These are phyloP conservation scores for Decorospora gaudefroyi DNA, from an alignment of 2,329 filamentous ascomycete species.

Conservation along the genomic window DNA sequence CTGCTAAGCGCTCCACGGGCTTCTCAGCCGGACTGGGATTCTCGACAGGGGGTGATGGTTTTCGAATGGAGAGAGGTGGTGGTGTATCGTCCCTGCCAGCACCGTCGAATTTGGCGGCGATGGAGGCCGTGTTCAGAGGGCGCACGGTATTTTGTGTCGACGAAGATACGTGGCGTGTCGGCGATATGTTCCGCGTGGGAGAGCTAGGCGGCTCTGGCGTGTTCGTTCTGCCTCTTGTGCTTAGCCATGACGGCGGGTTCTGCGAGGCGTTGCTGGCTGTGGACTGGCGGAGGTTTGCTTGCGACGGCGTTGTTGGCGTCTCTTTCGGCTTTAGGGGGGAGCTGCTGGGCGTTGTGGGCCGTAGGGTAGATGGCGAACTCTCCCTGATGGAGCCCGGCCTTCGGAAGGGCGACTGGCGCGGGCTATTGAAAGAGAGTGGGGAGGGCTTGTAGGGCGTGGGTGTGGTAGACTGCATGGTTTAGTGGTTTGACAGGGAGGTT, in stretches of 20 bases:
- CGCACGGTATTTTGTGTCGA: conserved; percentile 29
- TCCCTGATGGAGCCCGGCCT: conserved; percentile 49
- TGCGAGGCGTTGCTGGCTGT: conserved; percentile 43
- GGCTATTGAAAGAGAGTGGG: conserved; percentile 52
- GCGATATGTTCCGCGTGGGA: conserved; percentile 34
- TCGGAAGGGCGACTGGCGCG: conserved; percentile 53
- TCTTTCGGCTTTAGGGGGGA: conserved; percentile 49
- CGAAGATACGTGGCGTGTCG: conserved; percentile 27
- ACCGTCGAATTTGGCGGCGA: conserved; percentile 46
- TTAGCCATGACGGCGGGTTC: conserved; percentile 45
- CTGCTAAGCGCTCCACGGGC: conserved; percentile 17
- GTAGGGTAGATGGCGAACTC: conserved; percentile 48
- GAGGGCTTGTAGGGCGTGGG: conserved; percentile 49
- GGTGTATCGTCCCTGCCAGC: conserved; percentile 40
- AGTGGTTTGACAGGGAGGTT: neutral
- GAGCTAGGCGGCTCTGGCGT: conserved; percentile 38
- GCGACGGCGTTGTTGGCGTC: conserved; percentile 35
- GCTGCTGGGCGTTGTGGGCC: conserved; percentile 47
- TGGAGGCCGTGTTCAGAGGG: conserved; percentile 38
- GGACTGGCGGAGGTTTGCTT: conserved; percentile 37
- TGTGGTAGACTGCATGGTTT: conserved; percentile 35
- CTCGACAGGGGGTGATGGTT: conserved; percentile 8
- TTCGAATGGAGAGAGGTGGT: conserved; percentile 20
- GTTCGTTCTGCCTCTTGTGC: conserved; percentile 37
- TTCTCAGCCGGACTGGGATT: conserved; percentile 9